phyloP scores from a whole-genome alignment of 2,329 filamentous ascomycete species.

The Colletotrichum plurivorum region DNA sequence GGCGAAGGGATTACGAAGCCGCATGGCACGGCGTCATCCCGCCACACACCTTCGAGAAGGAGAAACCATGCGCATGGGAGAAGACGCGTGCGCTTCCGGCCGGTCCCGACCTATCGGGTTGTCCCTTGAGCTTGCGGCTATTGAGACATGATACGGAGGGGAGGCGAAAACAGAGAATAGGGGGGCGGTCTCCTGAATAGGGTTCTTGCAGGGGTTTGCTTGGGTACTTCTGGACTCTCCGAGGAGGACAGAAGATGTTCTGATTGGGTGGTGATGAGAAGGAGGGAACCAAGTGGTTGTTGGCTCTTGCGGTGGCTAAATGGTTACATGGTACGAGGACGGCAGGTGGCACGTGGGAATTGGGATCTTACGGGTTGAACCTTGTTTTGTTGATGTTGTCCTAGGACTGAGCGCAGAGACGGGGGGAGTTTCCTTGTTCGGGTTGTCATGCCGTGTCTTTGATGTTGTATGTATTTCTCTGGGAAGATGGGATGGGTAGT shows the following conservation, averaged over 20 bases:
- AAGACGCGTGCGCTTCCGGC: not conserved
- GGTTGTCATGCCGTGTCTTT: slow-evolving; percentile 8
- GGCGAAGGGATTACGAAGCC: too few relatives aligned
- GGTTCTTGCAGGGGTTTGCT: not conserved
- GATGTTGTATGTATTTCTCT: not conserved
- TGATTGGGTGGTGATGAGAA: too few relatives aligned
- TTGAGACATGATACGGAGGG: slow-evolving; percentile 3
- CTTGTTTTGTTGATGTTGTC: not conserved
- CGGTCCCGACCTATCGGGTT: not conserved
- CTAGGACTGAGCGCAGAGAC: not conserved
- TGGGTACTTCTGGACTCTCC: not conserved
- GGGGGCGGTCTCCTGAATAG: not conserved
- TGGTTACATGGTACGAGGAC: too few relatives aligned
- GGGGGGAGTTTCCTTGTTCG: not conserved
- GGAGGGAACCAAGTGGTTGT: too few relatives aligned
- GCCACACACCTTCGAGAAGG: too few relatives aligned
- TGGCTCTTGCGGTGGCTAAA: too few relatives aligned
- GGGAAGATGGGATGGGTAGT: not conserved
- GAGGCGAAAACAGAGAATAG: not conserved
- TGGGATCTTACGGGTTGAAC: slow-evolving; percentile 7
- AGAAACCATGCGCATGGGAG: too few relatives aligned
- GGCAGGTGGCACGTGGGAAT: not conserved
- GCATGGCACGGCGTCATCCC: too few relatives aligned
- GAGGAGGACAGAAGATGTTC: too few relatives aligned
- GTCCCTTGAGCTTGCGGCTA: not conserved